Conservation (phyloP, 495 filamentous ascomycete species). For the Bacidia gigantensis region DNA sequence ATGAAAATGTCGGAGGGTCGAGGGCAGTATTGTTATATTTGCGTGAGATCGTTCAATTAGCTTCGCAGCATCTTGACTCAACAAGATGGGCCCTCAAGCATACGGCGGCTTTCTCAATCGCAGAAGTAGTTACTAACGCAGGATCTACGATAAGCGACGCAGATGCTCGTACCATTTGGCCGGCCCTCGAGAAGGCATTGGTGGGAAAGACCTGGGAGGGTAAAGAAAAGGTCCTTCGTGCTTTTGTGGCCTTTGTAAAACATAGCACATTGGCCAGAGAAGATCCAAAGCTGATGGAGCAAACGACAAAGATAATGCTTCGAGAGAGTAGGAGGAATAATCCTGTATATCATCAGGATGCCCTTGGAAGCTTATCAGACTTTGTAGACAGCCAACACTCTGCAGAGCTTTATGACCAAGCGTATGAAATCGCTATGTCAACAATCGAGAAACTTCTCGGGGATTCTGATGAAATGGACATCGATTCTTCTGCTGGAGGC, state of each 20-base stretch:
- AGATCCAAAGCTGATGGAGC: slow-evolving; percentile 31
- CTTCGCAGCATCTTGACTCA: slow-evolving; percentile 52
- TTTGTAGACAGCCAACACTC: slow-evolving; percentile 50
- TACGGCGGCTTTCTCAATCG: slow-evolving; percentile 64
- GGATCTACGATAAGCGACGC: slow-evolving; percentile 40
- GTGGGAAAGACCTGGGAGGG: slow-evolving; percentile 84
- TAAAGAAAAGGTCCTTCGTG: slow-evolving; percentile 78
- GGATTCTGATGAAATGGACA: slow-evolving; percentile 55
- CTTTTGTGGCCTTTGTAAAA: slow-evolving; percentile 65
- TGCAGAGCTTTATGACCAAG: slow-evolving; percentile 53
- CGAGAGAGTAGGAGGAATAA: slow-evolving; percentile 90
- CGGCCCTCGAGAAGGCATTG: slow-evolving; percentile 63
- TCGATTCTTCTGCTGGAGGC: slow-evolving; percentile 31
- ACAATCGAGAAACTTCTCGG: slow-evolving; percentile 42
- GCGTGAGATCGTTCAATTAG: slow-evolving; percentile 61
- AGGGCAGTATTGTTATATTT: slow-evolving; percentile 72
- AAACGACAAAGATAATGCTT: slow-evolving; percentile 48
- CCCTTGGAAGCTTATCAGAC: slow-evolving; percentile 56
- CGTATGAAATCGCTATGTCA: slow-evolving; percentile 44
- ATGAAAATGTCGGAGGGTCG: slow-evolving; percentile 72
- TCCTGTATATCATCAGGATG: slow-evolving; percentile 59
- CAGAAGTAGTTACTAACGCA: slow-evolving; percentile 52
- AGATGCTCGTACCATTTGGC: slow-evolving; percentile 60
- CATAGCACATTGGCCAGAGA: slow-evolving; percentile 43
- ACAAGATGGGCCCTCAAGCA: slow-evolving; percentile 84